Conservation (phyloP, 2,329 filamentous ascomycete species). For the Neoarthrinium moseri region DNA sequence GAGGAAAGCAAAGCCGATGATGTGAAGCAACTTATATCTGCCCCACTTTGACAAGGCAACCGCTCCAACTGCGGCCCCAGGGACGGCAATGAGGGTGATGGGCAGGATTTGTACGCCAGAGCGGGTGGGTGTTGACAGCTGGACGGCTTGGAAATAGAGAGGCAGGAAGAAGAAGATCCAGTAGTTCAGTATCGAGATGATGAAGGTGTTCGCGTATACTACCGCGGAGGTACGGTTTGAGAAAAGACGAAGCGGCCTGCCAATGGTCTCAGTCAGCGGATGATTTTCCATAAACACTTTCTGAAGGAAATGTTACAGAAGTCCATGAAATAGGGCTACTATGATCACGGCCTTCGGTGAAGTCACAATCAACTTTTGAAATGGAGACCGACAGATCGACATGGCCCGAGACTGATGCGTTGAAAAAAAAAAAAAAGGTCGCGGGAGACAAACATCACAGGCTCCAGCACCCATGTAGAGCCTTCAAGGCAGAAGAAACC, state of each 20-base stretch:
- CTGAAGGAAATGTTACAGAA: too few relatives aligned
- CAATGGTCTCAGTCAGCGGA: too few relatives aligned
- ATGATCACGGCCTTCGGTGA: too few relatives aligned
- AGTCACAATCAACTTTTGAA: too few relatives aligned
- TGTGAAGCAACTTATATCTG: background rate
- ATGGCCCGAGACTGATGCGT: too few relatives aligned
- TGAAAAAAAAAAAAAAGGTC: too few relatives aligned
- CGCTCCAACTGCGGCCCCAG: slow-evolving; percentile 45
- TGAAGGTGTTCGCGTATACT: slow-evolving; percentile 30
- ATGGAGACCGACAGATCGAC: too few relatives aligned
- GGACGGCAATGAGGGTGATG: slow-evolving; percentile 46
- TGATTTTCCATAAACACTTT: too few relatives aligned
- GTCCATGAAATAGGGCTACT: too few relatives aligned
- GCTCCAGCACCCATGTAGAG: too few relatives aligned
- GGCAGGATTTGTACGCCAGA: slow-evolving; percentile 28
- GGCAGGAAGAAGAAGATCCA: slow-evolving; percentile 40
- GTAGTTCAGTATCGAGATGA: slow-evolving; percentile 31
- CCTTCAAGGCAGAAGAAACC: background rate
- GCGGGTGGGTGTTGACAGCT: slow-evolving; percentile 22
- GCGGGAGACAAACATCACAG: too few relatives aligned
- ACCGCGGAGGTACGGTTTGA: slow-evolving; percentile 33
- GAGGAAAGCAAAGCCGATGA: background rate
- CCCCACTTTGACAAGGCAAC: slow-evolving; percentile 5
- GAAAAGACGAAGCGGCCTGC: slow-evolving; percentile 41
- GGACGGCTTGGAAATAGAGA: slow-evolving; percentile 44